Conservation (phyloP, 2,329 filamentous ascomycete genomes). For the Fusarium gaditjirri region DNA sequence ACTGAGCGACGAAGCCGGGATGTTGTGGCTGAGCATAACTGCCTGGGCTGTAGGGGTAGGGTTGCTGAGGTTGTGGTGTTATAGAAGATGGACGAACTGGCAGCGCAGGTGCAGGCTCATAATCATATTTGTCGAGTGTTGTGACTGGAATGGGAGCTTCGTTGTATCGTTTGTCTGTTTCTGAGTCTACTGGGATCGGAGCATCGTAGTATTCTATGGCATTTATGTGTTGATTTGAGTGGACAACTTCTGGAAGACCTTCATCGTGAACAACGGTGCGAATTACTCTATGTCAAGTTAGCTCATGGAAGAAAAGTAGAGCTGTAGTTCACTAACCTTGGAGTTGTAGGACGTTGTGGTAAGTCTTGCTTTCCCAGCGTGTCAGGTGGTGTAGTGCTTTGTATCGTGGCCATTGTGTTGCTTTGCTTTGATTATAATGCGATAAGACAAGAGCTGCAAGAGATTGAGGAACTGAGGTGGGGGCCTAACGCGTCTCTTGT, state of each 20-base stretch:
- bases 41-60: background rate
- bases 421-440: background rate
- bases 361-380: background rate
- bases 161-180: constrained; percentile 12
- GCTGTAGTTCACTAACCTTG: background rate
- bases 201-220: constrained; percentile 17
- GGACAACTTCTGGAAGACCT: constrained; percentile 34
- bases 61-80: background rate
- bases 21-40: background rate
- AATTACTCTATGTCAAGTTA: constrained; percentile 13
- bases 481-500: constrained; percentile 8
- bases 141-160: constrained; percentile 14
- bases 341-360: background rate
- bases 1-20: background rate
- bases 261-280: constrained; percentile 26
- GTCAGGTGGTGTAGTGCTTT: background rate
- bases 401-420: constrained; percentile 5
- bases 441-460: background rate
- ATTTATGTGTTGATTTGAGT: background rate
- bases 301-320: fast-evolving
- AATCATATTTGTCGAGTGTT: background rate
- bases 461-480: background rate
- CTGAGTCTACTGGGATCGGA: constrained; percentile 32
- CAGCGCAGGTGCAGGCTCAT: background rate
- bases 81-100: background rate